Percentiles rank a stretch among this genome's conserved stretches.
Conservation (phyloP, 768 basidiomycete genomes). For the Amanita fuliginea region DNA sequence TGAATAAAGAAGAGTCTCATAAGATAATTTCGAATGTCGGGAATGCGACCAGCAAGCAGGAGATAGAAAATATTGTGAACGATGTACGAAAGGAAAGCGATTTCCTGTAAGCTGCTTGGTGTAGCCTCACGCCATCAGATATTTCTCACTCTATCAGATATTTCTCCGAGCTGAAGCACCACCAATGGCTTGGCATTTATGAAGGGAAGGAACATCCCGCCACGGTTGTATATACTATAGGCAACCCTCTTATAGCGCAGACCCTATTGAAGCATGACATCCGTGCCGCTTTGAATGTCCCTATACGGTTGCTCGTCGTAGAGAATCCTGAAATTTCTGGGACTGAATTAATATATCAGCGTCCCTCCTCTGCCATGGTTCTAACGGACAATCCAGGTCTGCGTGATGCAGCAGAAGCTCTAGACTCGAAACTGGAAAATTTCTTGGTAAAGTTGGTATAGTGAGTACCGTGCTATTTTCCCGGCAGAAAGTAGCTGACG, state of each 20-base stretch:
- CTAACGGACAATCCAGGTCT: slow-evolving; percentile 20
- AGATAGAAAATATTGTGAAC: slow-evolving; percentile 23
- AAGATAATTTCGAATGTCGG: slow-evolving; percentile 15
- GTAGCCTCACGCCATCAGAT: no score
- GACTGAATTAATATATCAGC: slow-evolving; percentile 33
- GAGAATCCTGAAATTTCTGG: slow-evolving; percentile 27
- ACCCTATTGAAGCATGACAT: slow-evolving; percentile 30
- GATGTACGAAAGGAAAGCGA: slow-evolving; percentile 21
- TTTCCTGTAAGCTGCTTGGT: slow-evolving; percentile 29
- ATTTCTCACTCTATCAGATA: slow-evolving; percentile 18
- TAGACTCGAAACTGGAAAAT: slow-evolving; percentile 35
- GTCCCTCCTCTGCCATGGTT: slow-evolving; percentile 35
- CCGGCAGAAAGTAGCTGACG: not conserved
- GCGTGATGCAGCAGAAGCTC: slow-evolving; percentile 17
- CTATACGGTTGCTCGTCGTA: slow-evolving; percentile 31
- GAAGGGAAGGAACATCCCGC: slow-evolving; percentile 16
- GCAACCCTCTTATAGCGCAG: slow-evolving; percentile 41
- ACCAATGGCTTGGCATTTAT: slow-evolving; percentile 25
- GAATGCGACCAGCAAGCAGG: slow-evolving; percentile 20
- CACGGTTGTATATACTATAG: slow-evolving; percentile 32
- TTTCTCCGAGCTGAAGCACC: slow-evolving; percentile 26
- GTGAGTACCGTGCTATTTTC: not conserved
- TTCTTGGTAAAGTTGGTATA: slow-evolving; percentile 16
- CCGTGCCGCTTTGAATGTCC: slow-evolving; percentile 29
- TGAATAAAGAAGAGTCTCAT: slow-evolving; percentile 26